phyloP scores from a whole-genome alignment of 345 rosid genomes.

The Pugionium dolabratum region DNA sequence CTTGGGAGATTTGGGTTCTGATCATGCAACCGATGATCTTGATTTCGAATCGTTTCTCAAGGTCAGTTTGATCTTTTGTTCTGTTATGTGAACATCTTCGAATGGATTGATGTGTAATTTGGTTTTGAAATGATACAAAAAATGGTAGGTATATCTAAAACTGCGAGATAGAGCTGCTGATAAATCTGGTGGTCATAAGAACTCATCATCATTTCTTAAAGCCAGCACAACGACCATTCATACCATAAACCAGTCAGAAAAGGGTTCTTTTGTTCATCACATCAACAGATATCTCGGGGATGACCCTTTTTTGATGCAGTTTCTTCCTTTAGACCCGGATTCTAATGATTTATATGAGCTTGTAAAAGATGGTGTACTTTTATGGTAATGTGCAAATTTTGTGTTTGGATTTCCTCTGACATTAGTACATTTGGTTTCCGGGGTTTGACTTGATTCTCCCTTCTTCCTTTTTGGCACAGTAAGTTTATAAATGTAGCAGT shows the following conservation, averaged over 20 bases:
- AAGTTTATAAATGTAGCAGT: constrained; percentile 93
- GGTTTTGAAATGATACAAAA: constrained; percentile 25
- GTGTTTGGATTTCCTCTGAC: constrained; percentile 8
- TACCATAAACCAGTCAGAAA: constrained; percentile 75
- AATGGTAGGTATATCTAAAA: constrained; percentile 60
- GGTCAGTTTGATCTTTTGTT: constrained; percentile 42
- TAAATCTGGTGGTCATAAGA: constrained; percentile 63
- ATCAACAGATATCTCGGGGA: constrained; percentile 87
- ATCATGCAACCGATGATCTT: constrained; percentile 48
- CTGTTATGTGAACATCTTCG: constrained; percentile 7
- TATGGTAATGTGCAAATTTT: constrained; percentile 56
- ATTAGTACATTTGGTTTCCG: constrained; percentile 20
- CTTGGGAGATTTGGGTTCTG: constrained; percentile 50
- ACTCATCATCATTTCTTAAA: constrained; percentile 70
- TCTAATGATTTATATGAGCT: constrained; percentile 75
- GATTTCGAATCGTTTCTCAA: constrained; percentile 83
- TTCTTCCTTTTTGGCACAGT: constrained; percentile 46
- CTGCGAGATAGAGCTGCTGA: constrained; percentile 65
- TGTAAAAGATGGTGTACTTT: constrained; percentile 89
- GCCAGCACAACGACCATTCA: constrained; percentile 72
- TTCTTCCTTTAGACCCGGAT: constrained; percentile 85
- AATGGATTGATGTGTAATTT: constrained; percentile 6
- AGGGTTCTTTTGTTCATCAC: constrained; percentile 82
- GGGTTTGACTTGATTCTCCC: constrained; percentile 26
- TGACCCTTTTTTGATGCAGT: constrained; percentile 82